phyloP scores from a whole-genome alignment of 2,329 filamentous ascomycete species.

The Pleoardoris graminearum region DNA sequence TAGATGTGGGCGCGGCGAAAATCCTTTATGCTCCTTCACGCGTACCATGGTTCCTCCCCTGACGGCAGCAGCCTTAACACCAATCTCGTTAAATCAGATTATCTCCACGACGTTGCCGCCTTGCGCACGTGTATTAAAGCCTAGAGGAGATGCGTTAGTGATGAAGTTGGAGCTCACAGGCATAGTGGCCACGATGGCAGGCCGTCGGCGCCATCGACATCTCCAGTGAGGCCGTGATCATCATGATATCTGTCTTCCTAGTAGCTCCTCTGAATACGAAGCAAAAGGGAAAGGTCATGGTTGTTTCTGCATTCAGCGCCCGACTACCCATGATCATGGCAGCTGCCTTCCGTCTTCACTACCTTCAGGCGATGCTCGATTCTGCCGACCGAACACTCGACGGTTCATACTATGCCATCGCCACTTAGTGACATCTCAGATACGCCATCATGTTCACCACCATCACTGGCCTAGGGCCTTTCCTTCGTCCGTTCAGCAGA shows the following conservation, averaged over 20 bases:
- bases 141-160: no score
- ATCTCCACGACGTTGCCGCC: no score
- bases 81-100: no score
- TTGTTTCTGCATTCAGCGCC: conserved; percentile 35
- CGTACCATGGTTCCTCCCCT: no score
- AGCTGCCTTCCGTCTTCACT: conserved; percentile 31
- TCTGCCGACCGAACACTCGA: conserved; percentile 22
- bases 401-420: conserved; percentile 29
- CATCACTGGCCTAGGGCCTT: conserved; percentile 38
- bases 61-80: no score
- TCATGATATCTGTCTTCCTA: conserved; percentile 30
- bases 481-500: conserved; percentile 36
- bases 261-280: conserved; percentile 37
- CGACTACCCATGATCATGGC: conserved; percentile 35
- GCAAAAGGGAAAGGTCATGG: conserved; percentile 27
- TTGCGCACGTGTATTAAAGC: no score
- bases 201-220: conserved; percentile 35
- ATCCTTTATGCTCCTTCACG: no score
- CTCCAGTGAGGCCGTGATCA: conserved; percentile 31
- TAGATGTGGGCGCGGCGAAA: no score
- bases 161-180: conserved; percentile 4
- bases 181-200: conserved; percentile 35
- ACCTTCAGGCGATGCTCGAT: conserved; percentile 24
- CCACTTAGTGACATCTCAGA: conserved; percentile 42
- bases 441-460: conserved; percentile 41